These are phyloP conservation scores for Geoglossum glabrum DNA, from an alignment of 495 filamentous ascomycete genomes.

Conservation along the genomic window DNA sequence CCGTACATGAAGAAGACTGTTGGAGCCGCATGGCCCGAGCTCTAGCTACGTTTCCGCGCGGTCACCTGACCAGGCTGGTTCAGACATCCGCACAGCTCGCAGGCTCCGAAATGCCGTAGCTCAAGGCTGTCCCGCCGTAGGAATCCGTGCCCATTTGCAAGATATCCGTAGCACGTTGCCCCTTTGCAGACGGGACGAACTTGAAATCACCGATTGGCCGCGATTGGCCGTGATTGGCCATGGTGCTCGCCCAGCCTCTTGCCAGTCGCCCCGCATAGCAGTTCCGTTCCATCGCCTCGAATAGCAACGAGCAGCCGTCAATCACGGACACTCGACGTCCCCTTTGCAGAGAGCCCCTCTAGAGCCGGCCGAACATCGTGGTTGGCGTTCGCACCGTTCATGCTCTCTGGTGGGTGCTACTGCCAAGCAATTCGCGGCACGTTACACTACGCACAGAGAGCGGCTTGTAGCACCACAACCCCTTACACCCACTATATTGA, in stretches of 20 bases:
- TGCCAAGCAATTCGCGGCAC: neutral
- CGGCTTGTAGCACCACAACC: neutral
- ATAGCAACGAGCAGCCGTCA: neutral
- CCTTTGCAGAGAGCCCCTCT: neutral
- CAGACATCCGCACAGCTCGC: too few species aligned
- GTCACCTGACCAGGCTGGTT: neutral
- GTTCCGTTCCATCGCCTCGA: neutral
- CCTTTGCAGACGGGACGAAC: neutral
- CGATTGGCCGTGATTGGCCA: neutral
- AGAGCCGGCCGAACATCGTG: neutral
- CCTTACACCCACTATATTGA: slow-evolving; percentile 1
- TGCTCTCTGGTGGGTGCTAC: neutral
- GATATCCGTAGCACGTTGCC: neutral
- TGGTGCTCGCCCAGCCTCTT: neutral
- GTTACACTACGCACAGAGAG: neutral
- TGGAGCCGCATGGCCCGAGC: neutral
- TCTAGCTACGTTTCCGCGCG: neutral
- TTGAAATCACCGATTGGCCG: neutral
- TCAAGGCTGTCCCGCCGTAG: too few species aligned
- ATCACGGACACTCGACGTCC: neutral
- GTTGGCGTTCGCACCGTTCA: neutral
- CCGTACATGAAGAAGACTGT: neutral
- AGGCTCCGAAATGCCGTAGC: too few species aligned
- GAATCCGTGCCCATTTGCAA: too few species aligned
- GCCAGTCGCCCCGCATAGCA: slow-evolving; percentile 1